phyloP scores from a whole-genome alignment of 345 rosid genomes.

The Syzygium jambos region DNA sequence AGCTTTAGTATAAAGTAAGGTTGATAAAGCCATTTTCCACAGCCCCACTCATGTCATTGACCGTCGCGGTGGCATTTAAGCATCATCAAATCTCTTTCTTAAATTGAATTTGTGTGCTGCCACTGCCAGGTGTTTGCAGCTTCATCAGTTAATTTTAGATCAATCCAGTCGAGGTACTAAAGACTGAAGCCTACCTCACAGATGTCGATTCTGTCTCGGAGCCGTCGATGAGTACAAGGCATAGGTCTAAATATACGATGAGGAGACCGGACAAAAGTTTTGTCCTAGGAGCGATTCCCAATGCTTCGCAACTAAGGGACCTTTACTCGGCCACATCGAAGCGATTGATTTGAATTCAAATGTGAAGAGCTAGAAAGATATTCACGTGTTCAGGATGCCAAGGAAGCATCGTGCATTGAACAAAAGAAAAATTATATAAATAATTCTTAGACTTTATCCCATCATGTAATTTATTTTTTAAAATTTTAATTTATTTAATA shows the following conservation, averaged over 20 bases:
- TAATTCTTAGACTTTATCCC: background rate
- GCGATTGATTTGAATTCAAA: background rate
- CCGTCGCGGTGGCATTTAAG: background rate
- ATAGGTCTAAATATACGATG: background rate
- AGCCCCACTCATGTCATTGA: background rate
- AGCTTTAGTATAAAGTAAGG: background rate
- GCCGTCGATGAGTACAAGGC: background rate
- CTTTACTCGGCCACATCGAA: background rate
- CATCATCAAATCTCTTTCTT: background rate
- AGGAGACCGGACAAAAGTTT: background rate
- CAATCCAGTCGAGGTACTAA: background rate
- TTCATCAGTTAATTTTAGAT: background rate
- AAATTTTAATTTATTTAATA: too few species aligned
- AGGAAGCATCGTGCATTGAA: background rate
- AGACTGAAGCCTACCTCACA: background rate
- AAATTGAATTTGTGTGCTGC: background rate
- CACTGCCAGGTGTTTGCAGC: background rate
- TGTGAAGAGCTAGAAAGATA: background rate
- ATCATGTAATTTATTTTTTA: rapidly evolving
- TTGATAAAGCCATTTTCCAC: background rate
- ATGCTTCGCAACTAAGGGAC: background rate
- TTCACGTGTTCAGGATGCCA: background rate
- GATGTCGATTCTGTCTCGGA: background rate
- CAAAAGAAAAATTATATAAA: background rate
- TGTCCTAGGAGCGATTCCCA: background rate